phyloP scores from a whole-genome alignment of 2,329 filamentous ascomycete genomes.

The Metarhizium sp. region DNA sequence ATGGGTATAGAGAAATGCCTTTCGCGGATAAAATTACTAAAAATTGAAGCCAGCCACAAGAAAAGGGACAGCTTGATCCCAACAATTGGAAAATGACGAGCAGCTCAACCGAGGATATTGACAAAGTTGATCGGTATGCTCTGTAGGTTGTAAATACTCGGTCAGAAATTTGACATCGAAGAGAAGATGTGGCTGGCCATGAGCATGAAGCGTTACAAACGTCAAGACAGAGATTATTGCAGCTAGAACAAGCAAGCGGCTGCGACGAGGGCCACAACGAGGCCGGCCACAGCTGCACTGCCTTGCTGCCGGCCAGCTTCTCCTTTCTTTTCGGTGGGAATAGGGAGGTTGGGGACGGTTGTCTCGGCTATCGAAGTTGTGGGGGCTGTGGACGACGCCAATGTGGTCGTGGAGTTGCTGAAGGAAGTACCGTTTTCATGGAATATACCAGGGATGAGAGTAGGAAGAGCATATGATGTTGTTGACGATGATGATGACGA shows the following conservation, averaged over 20 bases:
- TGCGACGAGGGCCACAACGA: slow-evolving; percentile 46
- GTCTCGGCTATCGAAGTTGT: slow-evolving; percentile 10
- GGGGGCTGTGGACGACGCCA: slow-evolving; percentile 3
- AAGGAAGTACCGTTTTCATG: slow-evolving; percentile 37
- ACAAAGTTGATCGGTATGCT: background rate
- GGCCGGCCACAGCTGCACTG: slow-evolving; percentile 40
- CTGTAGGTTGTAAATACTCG: background rate
- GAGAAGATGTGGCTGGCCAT: slow-evolving; percentile 1
- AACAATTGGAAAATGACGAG: no score
- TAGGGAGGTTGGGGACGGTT: slow-evolving; percentile 20
- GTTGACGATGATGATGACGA: slow-evolving; percentile 8
- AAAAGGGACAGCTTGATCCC: no score
- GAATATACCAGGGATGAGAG: slow-evolving; percentile 38
- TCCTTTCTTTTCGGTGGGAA: slow-evolving; percentile 29
- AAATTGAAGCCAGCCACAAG: no score
- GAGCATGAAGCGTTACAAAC: slow-evolving; percentile 1
- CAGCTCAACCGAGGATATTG: background rate
- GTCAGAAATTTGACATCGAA: background rate
- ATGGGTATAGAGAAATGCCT: no score
- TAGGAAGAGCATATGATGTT: slow-evolving; percentile 6
- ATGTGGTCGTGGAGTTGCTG: slow-evolving; percentile 7
- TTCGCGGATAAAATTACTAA: no score
- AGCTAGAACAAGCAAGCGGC: slow-evolving; percentile 37
- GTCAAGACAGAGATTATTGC: background rate
- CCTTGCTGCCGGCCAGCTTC: slow-evolving; percentile 39